Evolutionary conservation across 1,139 yeast species (phyloP).

Genomic region (Protomyces inouyei): DNA sequence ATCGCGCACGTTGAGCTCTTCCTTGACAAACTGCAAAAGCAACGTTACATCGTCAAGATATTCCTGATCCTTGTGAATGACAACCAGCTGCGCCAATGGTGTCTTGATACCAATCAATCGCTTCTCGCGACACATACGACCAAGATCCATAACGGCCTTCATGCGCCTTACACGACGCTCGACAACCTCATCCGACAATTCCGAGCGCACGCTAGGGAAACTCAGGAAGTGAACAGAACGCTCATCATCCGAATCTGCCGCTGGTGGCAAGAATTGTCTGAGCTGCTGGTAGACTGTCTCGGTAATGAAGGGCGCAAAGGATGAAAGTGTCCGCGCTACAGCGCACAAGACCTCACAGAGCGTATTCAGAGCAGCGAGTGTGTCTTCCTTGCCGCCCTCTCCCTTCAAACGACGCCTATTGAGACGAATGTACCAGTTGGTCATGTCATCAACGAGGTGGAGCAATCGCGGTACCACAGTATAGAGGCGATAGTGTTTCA

Average conservation of each 20-base stretch:
- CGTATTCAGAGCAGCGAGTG: slow-evolving; percentile 80
- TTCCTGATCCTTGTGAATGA: slow-evolving; percentile 69
- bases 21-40: slow-evolving; percentile 71
- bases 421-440: slow-evolving; percentile 98
- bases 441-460: slow-evolving; percentile 82
- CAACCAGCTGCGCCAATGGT: slow-evolving; percentile 83
- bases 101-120: slow-evolving; percentile 88
- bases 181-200: slow-evolving; percentile 71
- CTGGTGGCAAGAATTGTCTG: slow-evolving; percentile 55
- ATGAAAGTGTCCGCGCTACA: slow-evolving; percentile 94
- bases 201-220: slow-evolving; percentile 82
- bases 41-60: slow-evolving; percentile 76
- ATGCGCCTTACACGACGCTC: slow-evolving; percentile 76
- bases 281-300: slow-evolving; percentile 82
- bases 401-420: slow-evolving; percentile 98
- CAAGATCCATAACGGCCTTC: slow-evolving; percentile 95
- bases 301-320: slow-evolving; percentile 93
- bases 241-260: slow-evolving; percentile 52
- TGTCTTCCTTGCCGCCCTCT: slow-evolving; percentile 76
- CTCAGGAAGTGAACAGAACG: slow-evolving; percentile 90
- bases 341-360: slow-evolving; percentile 84
- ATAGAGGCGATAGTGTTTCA: slow-evolving; percentile 82
- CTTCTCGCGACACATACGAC: slow-evolving; percentile 95
- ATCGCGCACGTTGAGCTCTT: slow-evolving; percentile 89
- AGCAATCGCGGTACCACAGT: slow-evolving; percentile 93